Base-by-base conservation (phyloP, 305 asterid genomes). In the Rubia balearica region DNA sequence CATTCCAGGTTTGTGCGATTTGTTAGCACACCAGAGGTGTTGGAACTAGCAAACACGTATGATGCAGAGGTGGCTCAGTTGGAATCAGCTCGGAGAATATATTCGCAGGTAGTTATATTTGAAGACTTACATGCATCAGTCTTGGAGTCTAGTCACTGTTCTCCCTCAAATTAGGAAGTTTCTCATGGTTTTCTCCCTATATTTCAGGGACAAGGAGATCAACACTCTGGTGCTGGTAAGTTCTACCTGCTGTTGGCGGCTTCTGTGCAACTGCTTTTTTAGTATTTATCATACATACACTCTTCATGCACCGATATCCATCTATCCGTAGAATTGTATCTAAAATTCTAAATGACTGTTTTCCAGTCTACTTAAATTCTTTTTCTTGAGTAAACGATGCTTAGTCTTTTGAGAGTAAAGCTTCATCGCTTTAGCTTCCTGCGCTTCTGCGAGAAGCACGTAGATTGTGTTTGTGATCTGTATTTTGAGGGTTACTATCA, bases 61-160 rank as follows among this genome's bases (percentile, higher is more conserved):
- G 97, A 89, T 78, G 90, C 91, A 2, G 98, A 93, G 83, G 88
- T 89, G 92, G 85, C 96, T 57, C 98, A 93, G 77, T 78, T 93
- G 75, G 98, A 93, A 89, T 87, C 96, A 73, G 97, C 97, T 60
- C 85, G 90, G 22, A 86, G 83, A 81, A 89, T 90, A 72, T 92
- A 92, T 82, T 86, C 91, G 0, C 91, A 87, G 95, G 97, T 88
- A 78, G 49, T 27, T 61, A 51, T 40, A 64, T 75, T 27, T 65
- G 53, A 70, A 75, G 17, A 51, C 61, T 57, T 67, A 64, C 17
- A 30, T 74, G 63, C 45, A 49, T 77, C 57, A 22, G 61, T 61
- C 60, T 27, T 38, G 71, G 45, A 70, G 27, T 74, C 62, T 53
- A 61, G 4, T 81, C 36, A 46, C 56, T 60, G 73, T 68, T 33